phyloP scores from a whole-genome alignment of 768 basidiomycete species.

The Cystobasidium tubakii region DNA sequence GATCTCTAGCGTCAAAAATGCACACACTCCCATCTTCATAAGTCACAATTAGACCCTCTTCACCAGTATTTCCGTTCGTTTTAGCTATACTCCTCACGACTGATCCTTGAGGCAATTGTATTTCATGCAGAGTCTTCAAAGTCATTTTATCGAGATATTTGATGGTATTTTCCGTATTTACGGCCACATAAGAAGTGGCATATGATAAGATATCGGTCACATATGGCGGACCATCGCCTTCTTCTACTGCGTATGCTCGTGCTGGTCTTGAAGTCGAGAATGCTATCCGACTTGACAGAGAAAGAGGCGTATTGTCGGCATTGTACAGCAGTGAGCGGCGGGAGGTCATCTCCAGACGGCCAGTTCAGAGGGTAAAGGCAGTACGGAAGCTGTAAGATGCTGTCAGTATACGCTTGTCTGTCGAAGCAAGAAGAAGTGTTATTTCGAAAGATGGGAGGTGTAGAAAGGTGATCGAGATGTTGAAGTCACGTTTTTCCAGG shows the following conservation, averaged over 20 bases:
- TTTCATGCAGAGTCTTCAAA: slow-evolving; percentile 35
- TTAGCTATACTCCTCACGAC: slow-evolving; percentile 7
- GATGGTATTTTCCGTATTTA: slow-evolving; percentile 41
- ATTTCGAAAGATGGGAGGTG: no score
- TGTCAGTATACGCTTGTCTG: no score
- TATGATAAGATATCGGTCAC: slow-evolving; percentile 42
- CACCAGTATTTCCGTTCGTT: slow-evolving; percentile 20
- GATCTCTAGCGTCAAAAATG: slow-evolving; percentile 13
- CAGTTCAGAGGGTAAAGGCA: background rate
- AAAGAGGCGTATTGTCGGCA: slow-evolving; percentile 1
- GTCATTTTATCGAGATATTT: slow-evolving; percentile 37
- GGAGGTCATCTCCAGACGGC: background rate
- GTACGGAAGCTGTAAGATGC: no score
- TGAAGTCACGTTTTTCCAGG: background rate
- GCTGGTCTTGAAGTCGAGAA: background rate
- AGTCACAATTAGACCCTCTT: slow-evolving; percentile 39
- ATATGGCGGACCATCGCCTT: slow-evolving; percentile 40
- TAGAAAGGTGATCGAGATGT: background rate
- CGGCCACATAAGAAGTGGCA: slow-evolving; percentile 38
- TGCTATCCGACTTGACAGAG: background rate
- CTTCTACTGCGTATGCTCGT: background rate
- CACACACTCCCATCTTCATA: slow-evolving; percentile 15
- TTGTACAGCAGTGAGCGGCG: background rate
- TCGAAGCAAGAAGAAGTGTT: background rate
- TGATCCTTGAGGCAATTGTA: slow-evolving; percentile 37